phyloP scores from a whole-genome alignment of 805 yeast species.

The Candida ipomoeae region DNA sequence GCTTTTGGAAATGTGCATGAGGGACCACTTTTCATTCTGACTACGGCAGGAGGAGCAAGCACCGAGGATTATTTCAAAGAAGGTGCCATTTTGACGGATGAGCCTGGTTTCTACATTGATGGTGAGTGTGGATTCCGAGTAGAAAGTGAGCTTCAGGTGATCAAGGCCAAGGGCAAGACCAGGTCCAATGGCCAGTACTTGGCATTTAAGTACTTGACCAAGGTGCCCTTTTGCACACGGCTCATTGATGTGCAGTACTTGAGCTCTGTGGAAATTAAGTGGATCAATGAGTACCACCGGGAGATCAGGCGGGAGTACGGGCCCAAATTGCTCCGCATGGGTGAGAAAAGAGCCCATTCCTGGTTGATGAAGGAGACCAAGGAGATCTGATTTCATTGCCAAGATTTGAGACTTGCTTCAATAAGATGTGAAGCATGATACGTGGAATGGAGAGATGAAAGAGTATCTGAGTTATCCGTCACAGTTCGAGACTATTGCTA shows the following conservation, averaged over 20 bases:
- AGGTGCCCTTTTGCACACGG: constrained; percentile 37
- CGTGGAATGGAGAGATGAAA: too few species aligned
- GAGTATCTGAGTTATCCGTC: too few species aligned
- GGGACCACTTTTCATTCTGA: constrained; percentile 83
- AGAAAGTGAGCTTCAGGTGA: constrained; percentile 73
- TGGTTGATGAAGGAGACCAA: constrained; percentile 73
- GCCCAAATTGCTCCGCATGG: constrained; percentile 42
- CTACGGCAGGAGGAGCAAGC: constrained; percentile 48
- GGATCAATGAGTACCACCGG: constrained; percentile 40
- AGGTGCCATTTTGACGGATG: constrained; percentile 83
- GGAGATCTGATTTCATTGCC: constrained; percentile 17
- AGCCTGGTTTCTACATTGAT: constrained; percentile 91
- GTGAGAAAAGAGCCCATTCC: constrained; percentile 53
- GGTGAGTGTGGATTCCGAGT: constrained; percentile 88
- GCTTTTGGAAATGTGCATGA: constrained; percentile 89
- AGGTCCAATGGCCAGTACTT: constrained; percentile 25
- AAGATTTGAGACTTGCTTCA: too few species aligned
- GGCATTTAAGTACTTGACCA: constrained; percentile 39
- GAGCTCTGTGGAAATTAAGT: constrained; percentile 26
- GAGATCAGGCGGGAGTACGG: constrained; percentile 31
- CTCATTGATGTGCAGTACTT: constrained; percentile 33
- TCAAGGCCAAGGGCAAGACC: constrained; percentile 41
- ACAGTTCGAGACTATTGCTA: too few species aligned
- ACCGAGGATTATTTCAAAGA: constrained; percentile 35
- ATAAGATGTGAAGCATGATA: neutral